Base-by-base conservation (phyloP, 306 rosid species). In the Sicyos baderoa region DNA sequence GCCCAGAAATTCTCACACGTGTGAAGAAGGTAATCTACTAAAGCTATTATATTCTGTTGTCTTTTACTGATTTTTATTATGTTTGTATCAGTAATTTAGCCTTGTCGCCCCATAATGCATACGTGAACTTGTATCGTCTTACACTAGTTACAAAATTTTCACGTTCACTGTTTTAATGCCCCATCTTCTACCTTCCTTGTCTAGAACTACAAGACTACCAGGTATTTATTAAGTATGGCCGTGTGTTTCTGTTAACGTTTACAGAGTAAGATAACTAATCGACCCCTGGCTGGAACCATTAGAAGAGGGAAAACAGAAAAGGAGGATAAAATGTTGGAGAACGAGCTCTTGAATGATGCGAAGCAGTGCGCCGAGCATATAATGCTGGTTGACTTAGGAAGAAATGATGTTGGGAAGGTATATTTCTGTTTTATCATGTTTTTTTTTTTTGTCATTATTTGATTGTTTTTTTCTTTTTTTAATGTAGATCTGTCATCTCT, bases 391-490 rank as follows among this genome's bases (percentile, higher is more conserved):
- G 99, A 93, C 75, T 81, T 90, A 84, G 99, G 99, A 54, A 86
- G 99, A 81, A 93, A 90, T 77, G 97, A 93, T 49, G 99, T 93
- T 15, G 99, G 99, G 73, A 93, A 84, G 99, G 99, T 92, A 52
- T 63, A 42, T 65, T 16, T 60, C 77, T 72, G 61, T 76, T 79
- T 73, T 13, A 60, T 58, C 54, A 10, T 45, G n/a, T 17, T 65
- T 80, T 59, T 65, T 80, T 59, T 56, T 11, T 27, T 53, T 71
- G 6, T 22, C 42, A 18, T 27, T 32, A 68, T 16, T 22, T 56
- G 18, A 25, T 17, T 40, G 4, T 17, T 19, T 76, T 7, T 76
- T 9, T n/a, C n/a, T 35, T 35, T 58, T 58, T 12, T 35, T 55
- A 74, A 25, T 68, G 66, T 55, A 58, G 58, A 60, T 50, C 60